Evolutionary conservation across 1,284 basidiomycete genomes (phyloP).

Genomic region (Moesziomyces sp.): DNA sequence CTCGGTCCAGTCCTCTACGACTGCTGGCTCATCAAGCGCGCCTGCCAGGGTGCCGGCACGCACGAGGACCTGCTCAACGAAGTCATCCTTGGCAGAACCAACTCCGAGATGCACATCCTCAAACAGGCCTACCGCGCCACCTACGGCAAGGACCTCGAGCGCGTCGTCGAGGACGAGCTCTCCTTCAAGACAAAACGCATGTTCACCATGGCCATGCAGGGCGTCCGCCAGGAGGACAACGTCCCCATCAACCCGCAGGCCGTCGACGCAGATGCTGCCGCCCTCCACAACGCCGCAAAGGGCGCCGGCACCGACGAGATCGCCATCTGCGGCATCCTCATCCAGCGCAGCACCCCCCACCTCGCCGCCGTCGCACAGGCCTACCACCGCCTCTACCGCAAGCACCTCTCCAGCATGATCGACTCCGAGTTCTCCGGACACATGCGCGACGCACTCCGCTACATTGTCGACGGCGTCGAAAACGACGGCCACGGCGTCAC

Average conservation of each 20-base stretch:
- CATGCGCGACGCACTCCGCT: slow-evolving; percentile 60
- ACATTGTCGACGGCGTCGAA: slow-evolving; percentile 65
- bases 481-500: slow-evolving; percentile 58
- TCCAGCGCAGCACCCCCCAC: slow-evolving; percentile 60
- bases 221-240: slow-evolving; percentile 57
- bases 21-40: slow-evolving; percentile 62
- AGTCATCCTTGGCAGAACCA: slow-evolving; percentile 60
- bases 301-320: slow-evolving; percentile 62
- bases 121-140: slow-evolving; percentile 60
- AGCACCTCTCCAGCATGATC: slow-evolving; percentile 55
- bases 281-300: slow-evolving; percentile 37
- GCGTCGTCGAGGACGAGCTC: slow-evolving; percentile 65
- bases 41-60: slow-evolving; percentile 64
- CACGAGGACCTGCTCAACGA: slow-evolving; percentile 66
- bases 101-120: slow-evolving; percentile 62
- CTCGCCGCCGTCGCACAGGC: slow-evolving; percentile 60
- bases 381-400: slow-evolving; percentile 53
- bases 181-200: slow-evolving; percentile 66
- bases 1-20: slow-evolving; percentile 63
- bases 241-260: slow-evolving; percentile 44
- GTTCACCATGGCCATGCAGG: slow-evolving; percentile 62
- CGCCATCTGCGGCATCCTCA: slow-evolving; percentile 63
- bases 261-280: slow-evolving; percentile 48
- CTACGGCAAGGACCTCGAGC: slow-evolving; percentile 59
- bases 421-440: slow-evolving; percentile 64